Percentiles rank a stretch among this genome's conserved stretches.
These are phyloP conservation scores for Persicaria maculosa DNA, from an alignment of 148 eudicot genomes.

Conservation along the genomic window DNA sequence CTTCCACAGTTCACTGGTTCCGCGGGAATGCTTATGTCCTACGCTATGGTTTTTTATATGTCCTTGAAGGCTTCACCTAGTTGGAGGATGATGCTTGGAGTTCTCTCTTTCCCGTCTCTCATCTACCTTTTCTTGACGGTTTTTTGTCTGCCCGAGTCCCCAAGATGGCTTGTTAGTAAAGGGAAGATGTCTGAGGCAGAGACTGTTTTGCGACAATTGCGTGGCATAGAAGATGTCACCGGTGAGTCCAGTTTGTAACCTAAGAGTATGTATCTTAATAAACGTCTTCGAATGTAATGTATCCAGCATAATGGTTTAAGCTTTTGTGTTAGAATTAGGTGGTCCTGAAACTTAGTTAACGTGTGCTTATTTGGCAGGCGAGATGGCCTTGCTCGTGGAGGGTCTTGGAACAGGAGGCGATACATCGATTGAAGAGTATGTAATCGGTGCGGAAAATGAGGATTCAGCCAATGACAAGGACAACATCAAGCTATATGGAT, in stretches of 20 bases:
- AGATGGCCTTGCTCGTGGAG: conserved; percentile 31
- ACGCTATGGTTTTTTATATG: conserved; percentile 83
- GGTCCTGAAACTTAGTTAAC: too few species aligned
- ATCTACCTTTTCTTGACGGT: conserved; percentile 44
- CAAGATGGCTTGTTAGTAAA: conserved; percentile 96
- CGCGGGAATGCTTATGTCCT: conserved; percentile 79
- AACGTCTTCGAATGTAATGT: too few species aligned
- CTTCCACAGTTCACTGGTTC: conserved; percentile 91
- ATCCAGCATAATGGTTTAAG: too few species aligned
- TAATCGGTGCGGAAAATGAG: conserved; percentile 47
- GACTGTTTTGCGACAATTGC: conserved; percentile 54
- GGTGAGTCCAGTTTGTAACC: conserved; percentile 24
- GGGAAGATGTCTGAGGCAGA: conserved; percentile 81
- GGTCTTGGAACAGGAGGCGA: conserved; percentile 68
- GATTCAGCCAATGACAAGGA: conserved; percentile 52
- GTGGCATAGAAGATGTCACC: conserved; percentile 79
- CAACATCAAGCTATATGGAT: conserved; percentile 63
- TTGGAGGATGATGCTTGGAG: conserved; percentile 95
- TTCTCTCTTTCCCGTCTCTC: conserved; percentile 64
- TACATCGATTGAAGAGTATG: conserved; percentile 72
- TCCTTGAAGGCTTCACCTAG: conserved; percentile 62
- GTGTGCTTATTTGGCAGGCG: not conserved
- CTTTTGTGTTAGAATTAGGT: too few species aligned
- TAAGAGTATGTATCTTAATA: too few species aligned
- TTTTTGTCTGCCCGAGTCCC: conserved; percentile 82